Conservation (phyloP, 148 eudicot species). For the Diospyros lotus region DNA sequence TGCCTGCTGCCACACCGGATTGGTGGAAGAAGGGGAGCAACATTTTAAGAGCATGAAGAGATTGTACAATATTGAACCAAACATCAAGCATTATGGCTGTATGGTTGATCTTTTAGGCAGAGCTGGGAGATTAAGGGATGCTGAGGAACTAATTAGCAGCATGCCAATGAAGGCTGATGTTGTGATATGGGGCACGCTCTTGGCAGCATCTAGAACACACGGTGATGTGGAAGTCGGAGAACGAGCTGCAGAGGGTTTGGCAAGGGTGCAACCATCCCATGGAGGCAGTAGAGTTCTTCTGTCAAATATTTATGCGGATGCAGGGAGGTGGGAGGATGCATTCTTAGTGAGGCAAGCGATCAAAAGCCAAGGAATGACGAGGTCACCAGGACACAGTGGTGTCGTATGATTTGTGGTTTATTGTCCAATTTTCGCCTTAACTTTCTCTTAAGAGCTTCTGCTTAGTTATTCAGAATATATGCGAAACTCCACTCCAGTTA, state of each 20-base stretch:
- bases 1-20: slow-evolving; percentile 85
- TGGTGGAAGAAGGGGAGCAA: slow-evolving; percentile 58
- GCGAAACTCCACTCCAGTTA: too few species aligned
- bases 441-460: too few species aligned
- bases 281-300: slow-evolving; percentile 72
- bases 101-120: slow-evolving; percentile 82
- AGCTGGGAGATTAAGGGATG: slow-evolving; percentile 69
- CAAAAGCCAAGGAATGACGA: slow-evolving; percentile 39
- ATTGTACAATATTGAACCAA: slow-evolving; percentile 48
- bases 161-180: slow-evolving; percentile 93
- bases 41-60: slow-evolving; percentile 59
- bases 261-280: slow-evolving; percentile 56
- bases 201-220: slow-evolving; percentile 73
- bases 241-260: slow-evolving; percentile 59
- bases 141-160: slow-evolving; percentile 52
- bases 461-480: too few species aligned
- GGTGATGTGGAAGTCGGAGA: slow-evolving; percentile 62
- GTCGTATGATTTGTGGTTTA: slow-evolving; percentile 27
- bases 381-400: slow-evolving; percentile 74
- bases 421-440: too few species aligned
- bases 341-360: slow-evolving; percentile 44
- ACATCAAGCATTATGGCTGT: slow-evolving; percentile 82
- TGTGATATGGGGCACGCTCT: slow-evolving; percentile 77
- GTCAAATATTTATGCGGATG: slow-evolving; percentile 71
- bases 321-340: slow-evolving; percentile 77